Evolutionary conservation across 2,329 filamentous ascomycete species (phyloP).

Genomic region (Xylogone sp.): DNA sequence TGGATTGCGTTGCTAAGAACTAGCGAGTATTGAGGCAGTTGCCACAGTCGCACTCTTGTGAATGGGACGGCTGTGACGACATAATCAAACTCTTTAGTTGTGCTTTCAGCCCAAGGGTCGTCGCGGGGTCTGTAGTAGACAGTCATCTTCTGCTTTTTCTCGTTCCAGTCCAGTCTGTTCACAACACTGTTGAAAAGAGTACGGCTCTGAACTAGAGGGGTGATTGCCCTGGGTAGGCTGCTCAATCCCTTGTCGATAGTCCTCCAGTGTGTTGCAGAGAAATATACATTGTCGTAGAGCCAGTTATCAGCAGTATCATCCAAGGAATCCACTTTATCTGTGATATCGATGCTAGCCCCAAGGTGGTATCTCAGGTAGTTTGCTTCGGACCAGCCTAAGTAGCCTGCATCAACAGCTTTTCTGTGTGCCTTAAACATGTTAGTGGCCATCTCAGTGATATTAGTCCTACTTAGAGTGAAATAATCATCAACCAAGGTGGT

Average conservation of each 20-base stretch:
- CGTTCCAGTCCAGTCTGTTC: slow-evolving; percentile 51
- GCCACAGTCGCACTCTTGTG: slow-evolving; percentile 22
- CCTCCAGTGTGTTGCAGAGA: slow-evolving; percentile 15
- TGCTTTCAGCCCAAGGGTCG: slow-evolving; percentile 7
- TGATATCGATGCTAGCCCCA: slow-evolving; percentile 34
- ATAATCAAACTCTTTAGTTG: slow-evolving; percentile 19
- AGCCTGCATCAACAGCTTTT: slow-evolving; percentile 45
- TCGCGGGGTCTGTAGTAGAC: slow-evolving; percentile 52
- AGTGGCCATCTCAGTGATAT: slow-evolving; percentile 25
- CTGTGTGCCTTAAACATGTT: slow-evolving; percentile 52
- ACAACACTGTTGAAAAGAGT: slow-evolving; percentile 55
- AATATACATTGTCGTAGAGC: slow-evolving; percentile 20
- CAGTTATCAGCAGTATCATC: slow-evolving; percentile 49
- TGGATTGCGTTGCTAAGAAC: slow-evolving; percentile 44
- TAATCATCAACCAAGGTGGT: neutral
- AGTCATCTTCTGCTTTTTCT: slow-evolving; percentile 47
- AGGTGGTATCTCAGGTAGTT: neutral
- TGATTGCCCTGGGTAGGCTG: slow-evolving; percentile 58
- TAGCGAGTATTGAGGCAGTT: slow-evolving; percentile 28
- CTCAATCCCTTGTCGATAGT: slow-evolving; percentile 40
- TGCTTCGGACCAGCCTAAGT: slow-evolving; percentile 52
- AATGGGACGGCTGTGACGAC: slow-evolving; percentile 23
- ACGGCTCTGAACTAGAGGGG: slow-evolving; percentile 54
- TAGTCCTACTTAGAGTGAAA: neutral
- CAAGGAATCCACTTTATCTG: slow-evolving; percentile 44